Percentiles rank a stretch among this genome's conserved stretches.
Evolutionary conservation across 2,329 filamentous ascomycete species (phyloP).

Genomic region (Verticillium zaregamsianum): DNA sequence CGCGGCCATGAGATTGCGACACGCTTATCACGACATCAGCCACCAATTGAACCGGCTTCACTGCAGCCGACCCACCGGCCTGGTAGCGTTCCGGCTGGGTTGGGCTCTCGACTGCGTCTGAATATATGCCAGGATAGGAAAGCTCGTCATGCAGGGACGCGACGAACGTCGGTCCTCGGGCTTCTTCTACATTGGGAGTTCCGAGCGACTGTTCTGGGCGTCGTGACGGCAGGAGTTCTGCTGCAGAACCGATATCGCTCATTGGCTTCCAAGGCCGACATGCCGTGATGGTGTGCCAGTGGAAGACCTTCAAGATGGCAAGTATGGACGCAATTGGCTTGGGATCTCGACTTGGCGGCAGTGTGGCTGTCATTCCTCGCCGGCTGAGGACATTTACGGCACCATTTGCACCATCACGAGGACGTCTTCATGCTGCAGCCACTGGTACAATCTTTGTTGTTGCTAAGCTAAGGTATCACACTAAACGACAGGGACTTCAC

Average conservation of each 20-base stretch:
- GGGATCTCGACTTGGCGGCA: not conserved
- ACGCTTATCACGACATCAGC: not conserved
- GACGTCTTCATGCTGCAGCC: not conserved
- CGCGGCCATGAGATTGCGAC: conserved; percentile 13
- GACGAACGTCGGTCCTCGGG: not conserved
- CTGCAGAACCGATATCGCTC: not conserved
- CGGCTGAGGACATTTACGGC: not conserved
- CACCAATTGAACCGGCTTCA: conserved; percentile 5
- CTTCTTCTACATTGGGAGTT: not conserved
- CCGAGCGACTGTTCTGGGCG: not conserved
- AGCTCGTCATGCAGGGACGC: not conserved
- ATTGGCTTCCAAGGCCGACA: not conserved
- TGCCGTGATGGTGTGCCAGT: not conserved
- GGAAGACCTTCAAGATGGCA: not conserved
- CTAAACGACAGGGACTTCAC: not conserved
- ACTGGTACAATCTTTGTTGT: not conserved
- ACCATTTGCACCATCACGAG: not conserved
- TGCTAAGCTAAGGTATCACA: not conserved
- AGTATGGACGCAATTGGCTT: not conserved
- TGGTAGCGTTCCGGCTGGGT: not conserved
- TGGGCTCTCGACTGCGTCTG: not conserved
- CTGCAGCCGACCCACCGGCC: conserved; percentile 2
- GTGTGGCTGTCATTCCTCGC: not conserved
- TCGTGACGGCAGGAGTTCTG: not conserved
- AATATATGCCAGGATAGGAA: not conserved